These are phyloP conservation scores for Chamaenerion angustifolium DNA, from an alignment of 345 rosid species.

Conservation along the genomic window DNA sequence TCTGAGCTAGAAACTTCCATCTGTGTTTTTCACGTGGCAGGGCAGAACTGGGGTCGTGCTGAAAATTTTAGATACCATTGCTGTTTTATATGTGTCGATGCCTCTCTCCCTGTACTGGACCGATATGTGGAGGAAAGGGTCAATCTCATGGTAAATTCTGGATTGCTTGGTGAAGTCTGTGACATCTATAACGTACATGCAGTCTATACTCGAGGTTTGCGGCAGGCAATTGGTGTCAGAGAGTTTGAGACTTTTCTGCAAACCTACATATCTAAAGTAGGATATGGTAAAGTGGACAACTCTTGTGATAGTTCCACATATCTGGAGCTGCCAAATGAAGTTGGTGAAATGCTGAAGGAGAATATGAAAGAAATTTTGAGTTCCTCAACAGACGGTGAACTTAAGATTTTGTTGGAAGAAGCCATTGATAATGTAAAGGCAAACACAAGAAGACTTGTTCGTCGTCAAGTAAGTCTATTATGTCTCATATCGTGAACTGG, in stretches of 20 bases:
- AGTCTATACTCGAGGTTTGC: constrained; percentile 65
- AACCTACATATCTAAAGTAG: constrained; percentile 13
- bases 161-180: constrained; percentile 69
- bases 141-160: constrained; percentile 67
- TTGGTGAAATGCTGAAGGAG: constrained; percentile 26
- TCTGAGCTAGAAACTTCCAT: constrained; percentile 1
- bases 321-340: constrained; percentile 10
- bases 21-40: constrained; percentile 31
- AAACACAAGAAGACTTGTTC: constrained; percentile 80
- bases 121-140: constrained; percentile 63
- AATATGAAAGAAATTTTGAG: constrained; percentile 23
- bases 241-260: constrained; percentile 62
- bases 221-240: constrained; percentile 84
- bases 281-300: constrained; percentile 8
- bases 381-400: constrained; percentile 22
- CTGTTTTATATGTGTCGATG: constrained; percentile 76
- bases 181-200: constrained; percentile 52
- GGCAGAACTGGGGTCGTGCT: constrained; percentile 93
- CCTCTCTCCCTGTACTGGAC: constrained; percentile 49
- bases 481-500: not conserved
- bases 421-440: constrained; percentile 62
- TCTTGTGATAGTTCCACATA: constrained; percentile 10
- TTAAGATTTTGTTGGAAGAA: constrained; percentile 36
- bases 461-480: constrained; percentile 61
- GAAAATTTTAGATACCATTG: constrained; percentile 44